phyloP scores from a whole-genome alignment of 2,329 filamentous ascomycete species.

The Cercospora sp. region DNA sequence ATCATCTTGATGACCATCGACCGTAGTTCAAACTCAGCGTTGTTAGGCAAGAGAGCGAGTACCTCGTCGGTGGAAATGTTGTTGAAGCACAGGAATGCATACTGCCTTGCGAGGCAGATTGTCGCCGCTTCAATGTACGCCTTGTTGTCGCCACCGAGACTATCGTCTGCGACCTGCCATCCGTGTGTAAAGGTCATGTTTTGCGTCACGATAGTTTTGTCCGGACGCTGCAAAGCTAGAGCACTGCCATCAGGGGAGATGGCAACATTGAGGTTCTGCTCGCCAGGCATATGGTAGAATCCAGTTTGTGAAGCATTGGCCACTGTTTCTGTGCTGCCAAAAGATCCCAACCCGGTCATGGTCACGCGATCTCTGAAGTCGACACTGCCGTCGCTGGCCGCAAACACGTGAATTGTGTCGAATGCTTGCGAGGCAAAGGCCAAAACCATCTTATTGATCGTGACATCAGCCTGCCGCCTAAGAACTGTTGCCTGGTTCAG shows the following conservation, averaged over 20 bases:
- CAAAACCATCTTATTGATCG: constrained; percentile 69
- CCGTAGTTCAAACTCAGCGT: constrained; percentile 56
- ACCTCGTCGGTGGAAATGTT: constrained; percentile 53
- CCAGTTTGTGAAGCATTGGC: constrained; percentile 73
- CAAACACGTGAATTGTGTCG: constrained; percentile 69
- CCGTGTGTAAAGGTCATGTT: constrained; percentile 33
- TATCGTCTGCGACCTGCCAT: constrained; percentile 35
- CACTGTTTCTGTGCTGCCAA: constrained; percentile 64
- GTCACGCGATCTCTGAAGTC: constrained; percentile 76
- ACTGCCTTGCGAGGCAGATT: constrained; percentile 39
- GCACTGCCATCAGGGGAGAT: constrained; percentile 52
- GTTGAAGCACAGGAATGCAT: constrained; percentile 41
- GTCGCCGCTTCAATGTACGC: constrained; percentile 35
- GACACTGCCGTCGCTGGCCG: constrained; percentile 76
- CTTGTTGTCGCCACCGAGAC: constrained; percentile 28
- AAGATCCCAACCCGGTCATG: constrained; percentile 64
- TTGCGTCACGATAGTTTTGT: constrained; percentile 44
- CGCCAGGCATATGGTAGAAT: constrained; percentile 68
- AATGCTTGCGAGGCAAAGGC: constrained; percentile 67
- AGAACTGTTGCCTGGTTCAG: constrained; percentile 48
- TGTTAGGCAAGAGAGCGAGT: constrained; percentile 44
- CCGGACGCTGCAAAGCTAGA: constrained; percentile 46
- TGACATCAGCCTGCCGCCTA: constrained; percentile 66
- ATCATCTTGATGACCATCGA: constrained; percentile 66
- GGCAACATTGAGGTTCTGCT: constrained; percentile 52